phyloP scores from a whole-genome alignment of 331 rosid genomes.

The Stylosanthes scabra region DNA sequence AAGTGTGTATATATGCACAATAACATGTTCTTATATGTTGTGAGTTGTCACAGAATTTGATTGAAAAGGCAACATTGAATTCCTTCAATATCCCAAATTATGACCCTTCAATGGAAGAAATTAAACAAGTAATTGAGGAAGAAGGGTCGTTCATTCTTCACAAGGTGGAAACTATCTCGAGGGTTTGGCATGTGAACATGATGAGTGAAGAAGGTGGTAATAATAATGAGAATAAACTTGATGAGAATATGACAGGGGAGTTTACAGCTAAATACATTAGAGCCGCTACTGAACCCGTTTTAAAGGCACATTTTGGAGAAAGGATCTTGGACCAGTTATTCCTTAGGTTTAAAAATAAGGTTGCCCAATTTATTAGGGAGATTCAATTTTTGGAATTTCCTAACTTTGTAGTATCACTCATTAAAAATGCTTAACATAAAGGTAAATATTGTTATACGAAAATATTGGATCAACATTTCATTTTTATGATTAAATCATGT shows the following conservation, averaged over 20 bases:
- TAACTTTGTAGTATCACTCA: too few species aligned
- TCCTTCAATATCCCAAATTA: constrained; percentile 45
- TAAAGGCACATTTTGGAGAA: constrained; percentile 48
- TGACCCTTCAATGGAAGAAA: constrained; percentile 40
- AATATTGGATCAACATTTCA: too few species aligned
- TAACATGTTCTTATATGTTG: neutral
- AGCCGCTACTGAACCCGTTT: constrained; percentile 50
- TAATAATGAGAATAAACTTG: neutral
- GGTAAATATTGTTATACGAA: too few species aligned
- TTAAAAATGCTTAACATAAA: neutral
- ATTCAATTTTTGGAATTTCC: neutral
- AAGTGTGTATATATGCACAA: too few species aligned
- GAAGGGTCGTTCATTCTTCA: constrained; percentile 52
- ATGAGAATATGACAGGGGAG: constrained; percentile 25
- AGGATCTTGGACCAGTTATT: constrained; percentile 50
- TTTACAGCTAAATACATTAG: constrained; percentile 23
- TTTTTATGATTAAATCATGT: too few species aligned
- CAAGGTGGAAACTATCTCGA: constrained; percentile 15
- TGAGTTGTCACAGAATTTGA: neutral
- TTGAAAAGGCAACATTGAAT: constrained; percentile 31
- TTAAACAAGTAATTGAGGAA: constrained; percentile 38
- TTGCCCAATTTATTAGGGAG: neutral
- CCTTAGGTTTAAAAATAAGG: constrained; percentile 34
- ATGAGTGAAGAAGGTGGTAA: neutral
- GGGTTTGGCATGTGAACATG: constrained; percentile 27